phyloP scores from a whole-genome alignment of 192 early-diverging fungal genomes.

The Gryganskiella cystojenkinii region DNA sequence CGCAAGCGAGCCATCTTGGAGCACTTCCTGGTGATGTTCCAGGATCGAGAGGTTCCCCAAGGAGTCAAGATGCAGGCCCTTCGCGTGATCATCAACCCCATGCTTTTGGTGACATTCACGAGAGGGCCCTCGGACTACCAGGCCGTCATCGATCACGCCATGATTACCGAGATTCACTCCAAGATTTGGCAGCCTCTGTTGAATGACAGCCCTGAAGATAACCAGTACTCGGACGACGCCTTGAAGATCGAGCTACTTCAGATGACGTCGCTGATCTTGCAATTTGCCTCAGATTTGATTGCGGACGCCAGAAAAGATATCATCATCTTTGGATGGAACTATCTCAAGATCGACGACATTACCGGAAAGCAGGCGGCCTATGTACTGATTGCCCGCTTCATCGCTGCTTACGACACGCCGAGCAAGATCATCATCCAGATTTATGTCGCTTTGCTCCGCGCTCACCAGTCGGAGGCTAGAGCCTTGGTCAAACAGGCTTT shows the following conservation, averaged over 20 bases:
- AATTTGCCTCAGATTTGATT: conserved; percentile 81
- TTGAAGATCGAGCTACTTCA: conserved; percentile 91
- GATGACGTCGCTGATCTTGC: conserved; percentile 88
- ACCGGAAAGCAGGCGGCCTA: conserved; percentile 97
- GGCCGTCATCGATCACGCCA: conserved; percentile 68
- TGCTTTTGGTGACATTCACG: conserved; percentile 77
- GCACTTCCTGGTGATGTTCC: conserved; percentile 81
- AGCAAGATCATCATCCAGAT: conserved; percentile 89
- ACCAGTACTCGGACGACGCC: conserved; percentile 72
- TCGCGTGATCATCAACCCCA: conserved; percentile 87
- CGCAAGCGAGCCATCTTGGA: conserved; percentile 79
- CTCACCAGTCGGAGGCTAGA: conserved; percentile 90
- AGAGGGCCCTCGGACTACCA: conserved; percentile 57
- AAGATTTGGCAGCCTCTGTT: conserved; percentile 68
- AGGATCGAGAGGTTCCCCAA: conserved; percentile 65
- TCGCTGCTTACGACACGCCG: conserved; percentile 93
- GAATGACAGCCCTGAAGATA: conserved; percentile 61
- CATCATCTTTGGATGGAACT: conserved; percentile 96
- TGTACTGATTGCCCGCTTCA: conserved; percentile 92
- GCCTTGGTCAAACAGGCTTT: conserved; percentile 93
- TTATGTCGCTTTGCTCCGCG: conserved; percentile 86
- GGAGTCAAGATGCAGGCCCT: conserved; percentile 79
- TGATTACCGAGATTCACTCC: conserved; percentile 69
- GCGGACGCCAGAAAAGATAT: conserved; percentile 87
- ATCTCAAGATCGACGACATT: conserved; percentile 86